Evolutionary conservation across 192 early-diverging fungal species (phyloP).

Genomic region (Coemansia sp.): DNA sequence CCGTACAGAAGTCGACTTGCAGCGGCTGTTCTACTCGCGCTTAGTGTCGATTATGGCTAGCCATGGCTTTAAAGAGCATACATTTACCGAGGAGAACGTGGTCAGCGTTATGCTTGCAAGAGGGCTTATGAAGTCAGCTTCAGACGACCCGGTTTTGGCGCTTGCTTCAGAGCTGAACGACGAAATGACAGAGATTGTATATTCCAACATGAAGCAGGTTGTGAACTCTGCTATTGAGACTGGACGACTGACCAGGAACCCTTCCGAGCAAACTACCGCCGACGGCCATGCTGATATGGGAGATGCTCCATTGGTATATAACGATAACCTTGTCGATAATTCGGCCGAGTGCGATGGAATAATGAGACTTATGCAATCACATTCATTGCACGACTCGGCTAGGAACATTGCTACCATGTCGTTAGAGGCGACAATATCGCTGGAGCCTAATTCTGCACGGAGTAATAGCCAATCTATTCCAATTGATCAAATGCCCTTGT

Average conservation of each 20-base stretch:
- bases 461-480: not conserved
- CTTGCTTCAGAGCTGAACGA: slow-evolving; percentile 41
- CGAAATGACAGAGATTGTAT: slow-evolving; percentile 38
- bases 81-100: slow-evolving; percentile 29
- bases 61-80: slow-evolving; percentile 28
- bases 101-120: slow-evolving; percentile 32
- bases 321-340: slow-evolving; percentile 3
- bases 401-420: slow-evolving; percentile 6
- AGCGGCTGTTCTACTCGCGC: slow-evolving; percentile 32
- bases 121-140: slow-evolving; percentile 30
- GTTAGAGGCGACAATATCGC: not conserved
- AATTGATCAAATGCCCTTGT: not conserved
- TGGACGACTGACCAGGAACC: slow-evolving; percentile 23
- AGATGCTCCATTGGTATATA: not conserved
- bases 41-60: slow-evolving; percentile 35
- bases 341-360: slow-evolving; percentile 12
- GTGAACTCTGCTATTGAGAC: slow-evolving; percentile 24
- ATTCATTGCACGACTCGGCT: slow-evolving; percentile 1
- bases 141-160: slow-evolving; percentile 33
- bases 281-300: not conserved
- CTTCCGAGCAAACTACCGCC: slow-evolving; percentile 17
- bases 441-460: too few species aligned
- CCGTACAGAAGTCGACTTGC: slow-evolving; percentile 35
- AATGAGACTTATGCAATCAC: slow-evolving; percentile 6
- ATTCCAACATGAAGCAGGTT: slow-evolving; percentile 27